These are phyloP conservation scores for Entomortierella parvispora DNA, from an alignment of 192 early-diverging fungal genomes.

Conservation along the genomic window DNA sequence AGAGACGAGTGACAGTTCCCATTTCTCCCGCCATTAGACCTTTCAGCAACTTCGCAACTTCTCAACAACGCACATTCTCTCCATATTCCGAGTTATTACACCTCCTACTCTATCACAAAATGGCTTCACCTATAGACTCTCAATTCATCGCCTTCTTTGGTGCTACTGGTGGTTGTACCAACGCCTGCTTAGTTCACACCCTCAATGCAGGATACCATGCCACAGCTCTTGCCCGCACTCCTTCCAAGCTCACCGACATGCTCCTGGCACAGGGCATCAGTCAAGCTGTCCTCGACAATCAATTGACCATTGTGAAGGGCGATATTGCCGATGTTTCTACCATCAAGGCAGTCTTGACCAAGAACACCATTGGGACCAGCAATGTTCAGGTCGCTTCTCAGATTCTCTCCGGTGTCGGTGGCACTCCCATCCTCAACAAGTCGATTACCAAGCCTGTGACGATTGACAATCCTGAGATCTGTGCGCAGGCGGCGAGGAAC, in stretches of 20 bases:
- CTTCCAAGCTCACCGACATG: constrained; percentile 39
- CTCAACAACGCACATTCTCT: too few relatives aligned
- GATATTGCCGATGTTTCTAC: constrained; percentile 20
- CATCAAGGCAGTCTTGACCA: constrained; percentile 30
- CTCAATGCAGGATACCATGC: constrained; percentile 29
- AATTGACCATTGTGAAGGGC: constrained; percentile 35
- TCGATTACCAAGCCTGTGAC: constrained; percentile 18
- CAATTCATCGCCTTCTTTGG: constrained; percentile 43
- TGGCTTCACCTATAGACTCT: not conserved
- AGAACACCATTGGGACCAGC: not conserved
- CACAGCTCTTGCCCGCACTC: constrained; percentile 39
- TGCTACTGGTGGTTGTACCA: constrained; percentile 43
- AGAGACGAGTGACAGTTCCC: too few relatives aligned
- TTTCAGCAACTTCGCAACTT: too few relatives aligned
- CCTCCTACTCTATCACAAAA: too few relatives aligned
- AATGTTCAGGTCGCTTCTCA: too few relatives aligned
- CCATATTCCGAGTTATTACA: too few relatives aligned
- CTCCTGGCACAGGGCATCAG: constrained; percentile 29
- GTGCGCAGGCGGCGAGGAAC: constrained; percentile 18
- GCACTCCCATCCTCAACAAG: constrained; percentile 11
- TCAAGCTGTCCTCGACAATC: constrained; percentile 17
- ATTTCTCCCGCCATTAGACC: too few relatives aligned
- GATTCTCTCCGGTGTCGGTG: constrained; percentile 47
- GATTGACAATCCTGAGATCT: constrained; percentile 34
- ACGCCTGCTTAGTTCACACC: constrained; percentile 29